Evolutionary conservation across 805 yeast genomes (phyloP), one percentile per base, ranked within the genome.

Genomic region (Nakazawaea wickerhamii): DNA sequence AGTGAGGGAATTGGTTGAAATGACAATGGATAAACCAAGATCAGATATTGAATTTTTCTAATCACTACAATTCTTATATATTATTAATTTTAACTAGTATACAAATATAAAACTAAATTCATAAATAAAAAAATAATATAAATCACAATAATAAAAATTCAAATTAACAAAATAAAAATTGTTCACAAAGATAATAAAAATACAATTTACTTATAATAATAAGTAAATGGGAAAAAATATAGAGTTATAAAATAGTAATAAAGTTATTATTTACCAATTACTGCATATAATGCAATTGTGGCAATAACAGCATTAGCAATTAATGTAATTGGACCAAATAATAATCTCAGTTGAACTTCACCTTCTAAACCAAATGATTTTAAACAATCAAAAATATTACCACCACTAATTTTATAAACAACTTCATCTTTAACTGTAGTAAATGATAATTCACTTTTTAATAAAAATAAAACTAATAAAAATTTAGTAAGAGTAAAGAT

Each of bases 261-360:
- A 28, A 28, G 6, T 28, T 10, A 7, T 26, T 15, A 34, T 37
- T 38, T 30, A 23, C 31, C 38, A 26, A 20, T 19, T 21, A 37
- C 37, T 17, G 80, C 73, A 57, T 76, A 76, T 43, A 75, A 64
- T 5, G 77, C 73, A 55, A 73, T 55, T 25, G 65, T 55, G 25
- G 73, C 60, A 48, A 70, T 67, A 50, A 77, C 70, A 30, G 67
- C 48, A 17, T 75, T 75, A 43, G 72, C 53, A 36, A 73, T 59
- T 26, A 73, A 51, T 35, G 76, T 70, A 61, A 72, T 67, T 50
- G 58, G 60, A 43, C 79, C 79, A 53, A 75, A 73, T 30, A 54
- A 46, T 48, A 65, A 63, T 47, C 69, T 62, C 47, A 65, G 59
- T 46, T 62, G 62, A 37, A 67, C 47, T 18, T 70, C 64, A 44